These are phyloP conservation scores for Aureobasidium sp. DNA, from an alignment of 2,329 filamentous ascomycete genomes.

Conservation along the genomic window DNA sequence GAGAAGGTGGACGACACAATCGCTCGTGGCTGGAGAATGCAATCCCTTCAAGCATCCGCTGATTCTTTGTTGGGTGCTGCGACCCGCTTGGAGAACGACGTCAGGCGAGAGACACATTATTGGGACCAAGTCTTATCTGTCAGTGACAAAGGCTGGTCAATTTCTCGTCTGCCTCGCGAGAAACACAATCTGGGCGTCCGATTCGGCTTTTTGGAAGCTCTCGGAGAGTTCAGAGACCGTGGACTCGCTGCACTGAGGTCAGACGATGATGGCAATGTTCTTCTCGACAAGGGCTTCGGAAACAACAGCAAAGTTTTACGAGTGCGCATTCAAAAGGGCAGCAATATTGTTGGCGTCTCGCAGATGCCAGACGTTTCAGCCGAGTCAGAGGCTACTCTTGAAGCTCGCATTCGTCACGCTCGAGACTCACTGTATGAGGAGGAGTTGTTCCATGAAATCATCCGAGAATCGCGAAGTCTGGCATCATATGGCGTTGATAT, in stretches of 20 bases:
- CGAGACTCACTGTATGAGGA: conserved; percentile 74
- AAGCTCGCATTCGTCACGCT: conserved; percentile 64
- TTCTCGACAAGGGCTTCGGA: conserved; percentile 61
- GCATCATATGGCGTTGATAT: conserved; percentile 63
- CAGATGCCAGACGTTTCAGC: conserved; percentile 27
- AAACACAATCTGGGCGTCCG: conserved; percentile 71
- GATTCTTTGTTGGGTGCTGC: conserved; percentile 68
- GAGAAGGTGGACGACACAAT: conserved; percentile 37
- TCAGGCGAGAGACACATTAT: conserved; percentile 73
- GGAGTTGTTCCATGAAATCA: conserved; percentile 86
- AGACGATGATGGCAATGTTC: conserved; percentile 65
- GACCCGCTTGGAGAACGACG: conserved; percentile 65
- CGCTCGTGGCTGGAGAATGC: conserved; percentile 66
- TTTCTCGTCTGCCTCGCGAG: conserved; percentile 70
- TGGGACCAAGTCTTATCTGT: conserved; percentile 82
- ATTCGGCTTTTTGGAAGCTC: conserved; percentile 78
- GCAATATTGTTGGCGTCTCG: conserved; percentile 51
- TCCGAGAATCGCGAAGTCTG: conserved; percentile 69
- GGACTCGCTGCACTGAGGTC: conserved; percentile 77
- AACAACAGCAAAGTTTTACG: conserved; percentile 55
- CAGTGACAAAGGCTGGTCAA: conserved; percentile 76
- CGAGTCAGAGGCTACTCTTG: conserved; percentile 52
- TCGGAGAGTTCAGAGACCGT: conserved; percentile 54
- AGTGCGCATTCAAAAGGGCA: conserved; percentile 57
- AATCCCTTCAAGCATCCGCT: conserved; percentile 67